Conservation (phyloP, 2,329 filamentous ascomycete species). For the Aplosporella prunicola region DNA sequence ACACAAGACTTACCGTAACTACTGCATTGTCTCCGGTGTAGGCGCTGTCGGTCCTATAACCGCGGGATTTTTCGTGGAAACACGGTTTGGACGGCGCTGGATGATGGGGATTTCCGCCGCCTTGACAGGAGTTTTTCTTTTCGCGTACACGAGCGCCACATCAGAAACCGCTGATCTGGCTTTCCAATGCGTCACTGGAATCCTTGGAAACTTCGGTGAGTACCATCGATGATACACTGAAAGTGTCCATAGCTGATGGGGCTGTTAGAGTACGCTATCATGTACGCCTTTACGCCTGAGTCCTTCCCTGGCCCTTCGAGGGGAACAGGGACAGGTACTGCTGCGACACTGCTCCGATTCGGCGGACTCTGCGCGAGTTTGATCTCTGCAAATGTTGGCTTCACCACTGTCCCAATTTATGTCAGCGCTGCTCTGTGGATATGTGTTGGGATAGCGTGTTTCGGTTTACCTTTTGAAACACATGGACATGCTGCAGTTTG, state of each 20-base stretch:
- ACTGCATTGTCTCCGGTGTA: constrained; percentile 20
- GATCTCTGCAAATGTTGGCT: constrained; percentile 35
- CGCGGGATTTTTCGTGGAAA: constrained; percentile 35
- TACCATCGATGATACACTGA: background rate
- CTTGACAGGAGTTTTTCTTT: constrained; percentile 39
- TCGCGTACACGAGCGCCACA: constrained; percentile 36
- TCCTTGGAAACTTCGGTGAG: constrained; percentile 32
- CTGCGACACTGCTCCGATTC: constrained; percentile 31
- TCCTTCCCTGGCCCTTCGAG: constrained; percentile 48
- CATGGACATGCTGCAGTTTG: constrained; percentile 30
- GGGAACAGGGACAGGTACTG: constrained; percentile 45
- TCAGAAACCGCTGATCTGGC: constrained; percentile 26
- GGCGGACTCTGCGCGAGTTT: constrained; percentile 35
- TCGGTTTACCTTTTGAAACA: constrained; percentile 38
- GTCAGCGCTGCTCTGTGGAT: constrained; percentile 38
- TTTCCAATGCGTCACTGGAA: constrained; percentile 34
- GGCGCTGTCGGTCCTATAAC: constrained; percentile 34
- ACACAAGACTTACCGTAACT: constrained; percentile 11
- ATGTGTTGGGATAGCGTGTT: constrained; percentile 31
- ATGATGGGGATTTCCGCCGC: constrained; percentile 38
- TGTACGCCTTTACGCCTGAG: constrained; percentile 46
- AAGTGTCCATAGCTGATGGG: too few relatives aligned
- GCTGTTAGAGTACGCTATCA: constrained; percentile 28
- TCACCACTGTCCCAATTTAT: constrained; percentile 37
- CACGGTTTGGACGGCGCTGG: constrained; percentile 33